These are phyloP conservation scores for Phytophthora capsici DNA, from an alignment of 352 stramenopile genomes.

Conservation along the genomic window DNA sequence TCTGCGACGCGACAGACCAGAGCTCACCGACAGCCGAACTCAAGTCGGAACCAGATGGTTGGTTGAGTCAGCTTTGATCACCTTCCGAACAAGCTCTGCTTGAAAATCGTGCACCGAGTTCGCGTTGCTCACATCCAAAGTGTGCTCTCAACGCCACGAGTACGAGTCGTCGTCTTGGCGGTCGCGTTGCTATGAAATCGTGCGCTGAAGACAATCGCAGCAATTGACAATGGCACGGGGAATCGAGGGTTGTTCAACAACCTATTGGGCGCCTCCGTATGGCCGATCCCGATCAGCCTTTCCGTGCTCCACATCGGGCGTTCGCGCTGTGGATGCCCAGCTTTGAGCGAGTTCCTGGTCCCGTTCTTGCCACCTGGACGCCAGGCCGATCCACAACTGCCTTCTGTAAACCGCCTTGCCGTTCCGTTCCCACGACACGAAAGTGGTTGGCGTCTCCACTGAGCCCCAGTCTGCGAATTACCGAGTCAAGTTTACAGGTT, in stretches of 20 bases:
- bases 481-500: conserved; percentile 7
- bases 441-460: conserved; percentile 12
- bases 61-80: conserved; percentile 23
- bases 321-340: conserved; percentile 13
- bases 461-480: conserved; percentile 23
- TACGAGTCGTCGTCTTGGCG: conserved; percentile 4
- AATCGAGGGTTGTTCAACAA: conserved; percentile 1
- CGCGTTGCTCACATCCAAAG: background rate
- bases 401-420: conserved; percentile 20
- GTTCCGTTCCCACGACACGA: conserved; percentile 21
- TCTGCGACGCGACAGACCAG: conserved; percentile 18
- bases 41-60: conserved; percentile 25
- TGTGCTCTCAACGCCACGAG: conserved; percentile 9
- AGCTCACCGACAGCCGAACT: conserved; percentile 9
- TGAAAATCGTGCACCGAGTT: conserved; percentile 1
- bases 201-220: conserved; percentile 6
- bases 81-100: background rate
- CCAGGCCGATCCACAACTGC: background rate
- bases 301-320: conserved; percentile 8
- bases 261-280: background rate
- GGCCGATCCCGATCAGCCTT: conserved; percentile 20
- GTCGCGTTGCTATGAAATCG: conserved; percentile 11
- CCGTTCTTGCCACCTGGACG: conserved; percentile 22
- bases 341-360: conserved; percentile 21
- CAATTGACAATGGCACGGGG: conserved; percentile 20